phyloP scores from a whole-genome alignment of 306 rosid species.

The Quercus bicolor region DNA sequence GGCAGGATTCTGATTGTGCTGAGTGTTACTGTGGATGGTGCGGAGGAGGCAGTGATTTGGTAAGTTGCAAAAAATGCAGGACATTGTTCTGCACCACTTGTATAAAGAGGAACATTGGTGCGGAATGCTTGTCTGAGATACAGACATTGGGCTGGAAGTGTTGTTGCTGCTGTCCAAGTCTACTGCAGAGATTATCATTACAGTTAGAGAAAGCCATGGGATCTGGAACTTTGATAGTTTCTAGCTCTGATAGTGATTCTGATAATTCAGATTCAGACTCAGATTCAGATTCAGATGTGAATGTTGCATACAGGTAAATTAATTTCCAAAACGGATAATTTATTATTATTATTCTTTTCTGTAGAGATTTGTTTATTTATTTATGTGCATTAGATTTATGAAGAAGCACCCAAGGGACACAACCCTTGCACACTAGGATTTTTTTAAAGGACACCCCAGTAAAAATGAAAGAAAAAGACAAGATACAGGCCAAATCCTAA shows the following conservation, averaged over 20 bases:
- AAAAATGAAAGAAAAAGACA: not conserved
- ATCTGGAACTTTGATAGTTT: conserved; percentile 28
- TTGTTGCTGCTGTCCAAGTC: conserved; percentile 67
- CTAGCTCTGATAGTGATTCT: conserved; percentile 79
- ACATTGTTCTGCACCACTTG: conserved; percentile 56
- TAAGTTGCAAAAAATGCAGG: conserved; percentile 67
- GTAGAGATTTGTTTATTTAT: not conserved
- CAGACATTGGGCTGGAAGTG: conserved; percentile 62
- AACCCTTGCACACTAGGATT: not conserved
- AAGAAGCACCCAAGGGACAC: not conserved
- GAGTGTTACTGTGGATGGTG: conserved; percentile 81
- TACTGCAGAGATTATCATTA: conserved; percentile 43
- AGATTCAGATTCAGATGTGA: conserved; percentile 47
- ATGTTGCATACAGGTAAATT: conserved; percentile 59
- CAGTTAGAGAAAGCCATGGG: conserved; percentile 58
- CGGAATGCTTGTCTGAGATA: conserved; percentile 48
- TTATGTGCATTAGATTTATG: not conserved
- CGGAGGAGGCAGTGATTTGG: conserved; percentile 50
- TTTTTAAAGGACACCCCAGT: not conserved
- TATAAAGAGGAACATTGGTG: conserved; percentile 66
- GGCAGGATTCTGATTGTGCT: conserved; percentile 59
- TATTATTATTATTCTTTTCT: conserved; percentile 8
- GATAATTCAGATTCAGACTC: conserved; percentile 64
- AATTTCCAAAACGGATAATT: not conserved
- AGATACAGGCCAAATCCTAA: not conserved